Evolutionary conservation across 192 early-diverging fungal genomes (phyloP).

Genomic region (Coemansia sp.): DNA sequence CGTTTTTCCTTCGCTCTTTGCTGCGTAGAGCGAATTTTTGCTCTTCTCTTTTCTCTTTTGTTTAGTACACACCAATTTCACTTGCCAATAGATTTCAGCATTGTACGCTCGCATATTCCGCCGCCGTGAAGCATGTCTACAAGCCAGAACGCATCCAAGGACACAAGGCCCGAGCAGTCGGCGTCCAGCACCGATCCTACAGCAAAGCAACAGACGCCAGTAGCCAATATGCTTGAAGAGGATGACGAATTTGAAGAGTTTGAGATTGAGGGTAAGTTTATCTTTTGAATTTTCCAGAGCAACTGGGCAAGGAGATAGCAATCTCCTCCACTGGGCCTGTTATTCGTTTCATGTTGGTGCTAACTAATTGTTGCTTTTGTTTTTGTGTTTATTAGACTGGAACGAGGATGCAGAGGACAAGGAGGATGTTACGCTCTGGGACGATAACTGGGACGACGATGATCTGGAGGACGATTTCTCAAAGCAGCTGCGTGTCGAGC

Average conservation of each 20-base stretch:
- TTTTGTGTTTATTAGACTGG: constrained; percentile 63
- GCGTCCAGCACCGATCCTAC: constrained; percentile 1
- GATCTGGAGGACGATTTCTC: constrained; percentile 90
- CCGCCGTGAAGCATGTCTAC: constrained; percentile 18
- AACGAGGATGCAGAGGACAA: constrained; percentile 74
- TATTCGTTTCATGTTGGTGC: no score
- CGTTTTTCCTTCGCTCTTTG: not conserved
- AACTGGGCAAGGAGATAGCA: not conserved
- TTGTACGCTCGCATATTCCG: not conserved
- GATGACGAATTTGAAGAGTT: constrained; percentile 98
- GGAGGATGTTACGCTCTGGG: constrained; percentile 68
- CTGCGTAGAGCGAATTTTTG: not conserved
- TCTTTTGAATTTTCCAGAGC: not conserved
- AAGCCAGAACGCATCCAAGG: constrained; percentile 12
- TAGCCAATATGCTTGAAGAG: constrained; percentile 73
- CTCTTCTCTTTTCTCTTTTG: not conserved
- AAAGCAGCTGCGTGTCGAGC: constrained; percentile 67
- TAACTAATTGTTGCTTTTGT: not conserved
- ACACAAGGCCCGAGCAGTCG: constrained; percentile 15
- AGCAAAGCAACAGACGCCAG: constrained; percentile 42
- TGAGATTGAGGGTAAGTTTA: constrained; percentile 68
- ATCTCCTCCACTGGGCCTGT: not conserved
- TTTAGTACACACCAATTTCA: not conserved
- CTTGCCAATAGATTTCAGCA: not conserved
- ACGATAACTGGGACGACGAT: constrained; percentile 92